Base-by-base conservation (phyloP, 208 protist genomes). In the Vickermania ingenoplastis region DNA sequence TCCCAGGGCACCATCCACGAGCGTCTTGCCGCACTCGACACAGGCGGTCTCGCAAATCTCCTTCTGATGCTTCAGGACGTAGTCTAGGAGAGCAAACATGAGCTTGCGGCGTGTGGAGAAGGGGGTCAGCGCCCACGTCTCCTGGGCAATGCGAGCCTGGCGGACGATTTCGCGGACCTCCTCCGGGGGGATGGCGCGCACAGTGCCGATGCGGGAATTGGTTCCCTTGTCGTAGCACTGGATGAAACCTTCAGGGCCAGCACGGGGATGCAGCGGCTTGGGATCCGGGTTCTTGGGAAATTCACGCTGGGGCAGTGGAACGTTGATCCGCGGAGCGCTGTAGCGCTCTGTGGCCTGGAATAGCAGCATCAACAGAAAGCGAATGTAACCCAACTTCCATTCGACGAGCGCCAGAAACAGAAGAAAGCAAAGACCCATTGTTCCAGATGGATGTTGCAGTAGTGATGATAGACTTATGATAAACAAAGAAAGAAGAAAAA, bases 181-280 rank as follows among this genome's bases (percentile, higher is more conserved):
- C 0, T 84, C 83, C 14, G 82, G 73, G 21, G 73, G 73, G 57
- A 71, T 81, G n/a, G 73, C 76, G 64, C 79, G 81, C 27, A 91
- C 88, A 2, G 64, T 60, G 54, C 88, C 88, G 59, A 94, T 78
- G 1, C 77, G 82, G 13, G 58, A 59, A 59, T 94, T 94, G 21
- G 82, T 92, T 45, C 88, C 88, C 71, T 94, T 94, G 67, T 94
- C 88, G 55, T 91, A 94, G 69, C 84, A 94, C 62, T 83, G 82
- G 62, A 94, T 90, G n/a, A 75, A 75, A 13, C 77, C 82, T 29
- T 83, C 71, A 0, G 82, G 81, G 4, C 61, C 83, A 11, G 88
- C 71, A 59, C 67, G 77, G 2, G 88, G 88, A 57, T 77, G 79
- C 27, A 94, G 88, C 11, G 75, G 65, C 51, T 77, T 51, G 7